Percentiles rank a stretch among this genome's conserved stretches.
These are phyloP conservation scores for Colletotrichum abscissum DNA, from an alignment of 2,329 filamentous ascomycete species.

Conservation along the genomic window DNA sequence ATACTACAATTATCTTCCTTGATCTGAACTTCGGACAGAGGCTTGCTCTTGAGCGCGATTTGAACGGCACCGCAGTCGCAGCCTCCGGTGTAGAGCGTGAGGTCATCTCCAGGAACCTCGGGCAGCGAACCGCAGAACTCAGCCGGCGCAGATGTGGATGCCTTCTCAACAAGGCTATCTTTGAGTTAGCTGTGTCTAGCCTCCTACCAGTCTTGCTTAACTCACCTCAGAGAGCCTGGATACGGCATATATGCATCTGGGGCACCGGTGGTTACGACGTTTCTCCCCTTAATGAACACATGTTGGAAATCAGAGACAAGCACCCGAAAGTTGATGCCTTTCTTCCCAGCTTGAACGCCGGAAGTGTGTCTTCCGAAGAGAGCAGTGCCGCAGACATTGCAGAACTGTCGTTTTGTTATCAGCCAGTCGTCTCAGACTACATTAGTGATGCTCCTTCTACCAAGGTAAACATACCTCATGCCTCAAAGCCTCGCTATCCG, in stretches of 20 bases:
- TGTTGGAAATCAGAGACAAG: background rate
- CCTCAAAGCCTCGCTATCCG: background rate
- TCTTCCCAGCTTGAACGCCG: constrained; percentile 38
- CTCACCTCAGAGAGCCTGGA: background rate
- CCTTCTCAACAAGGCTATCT: background rate
- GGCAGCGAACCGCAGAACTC: background rate
- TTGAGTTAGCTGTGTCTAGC: background rate
- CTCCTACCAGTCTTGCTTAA: too few species aligned
- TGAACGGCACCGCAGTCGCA: constrained; percentile 43
- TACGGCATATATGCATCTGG: background rate
- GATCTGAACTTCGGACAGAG: constrained; percentile 53
- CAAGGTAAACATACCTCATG: constrained; percentile 34
- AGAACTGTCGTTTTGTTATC: constrained; percentile 40
- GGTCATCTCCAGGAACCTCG: background rate
- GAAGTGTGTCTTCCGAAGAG: constrained; percentile 39
- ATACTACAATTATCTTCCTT: constrained; percentile 52
- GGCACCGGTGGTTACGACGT: background rate
- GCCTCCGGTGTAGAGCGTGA: constrained; percentile 36
- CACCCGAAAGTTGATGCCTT: constrained; percentile 39
- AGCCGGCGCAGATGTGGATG: background rate
- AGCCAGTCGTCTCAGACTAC: background rate
- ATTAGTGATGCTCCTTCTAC: background rate
- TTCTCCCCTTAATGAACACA: constrained; percentile 10
- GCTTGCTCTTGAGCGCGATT: constrained; percentile 34
- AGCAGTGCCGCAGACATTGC: constrained; percentile 41